Base-by-base conservation (phyloP, 2,329 filamentous ascomycete genomes). In the Neoascochyta sp. region DNA sequence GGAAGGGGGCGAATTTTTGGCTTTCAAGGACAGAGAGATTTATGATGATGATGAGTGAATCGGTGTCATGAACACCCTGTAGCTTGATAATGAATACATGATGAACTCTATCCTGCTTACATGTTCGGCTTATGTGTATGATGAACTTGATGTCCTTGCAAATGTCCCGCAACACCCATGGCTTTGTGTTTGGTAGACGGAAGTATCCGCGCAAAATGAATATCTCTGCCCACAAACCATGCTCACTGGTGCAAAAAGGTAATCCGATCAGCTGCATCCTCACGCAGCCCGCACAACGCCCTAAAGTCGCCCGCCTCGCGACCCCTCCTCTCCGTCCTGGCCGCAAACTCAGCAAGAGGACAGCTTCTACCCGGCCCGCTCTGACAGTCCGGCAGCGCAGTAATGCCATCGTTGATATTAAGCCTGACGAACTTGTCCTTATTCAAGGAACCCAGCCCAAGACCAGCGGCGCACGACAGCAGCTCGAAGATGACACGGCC, bases 1-100 rank as follows among this genome's bases (percentile, higher is more conserved):
- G 2, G 70, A 73, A 4, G 66, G 60, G 1, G 66, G 66, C 11
- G 63, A 74, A 24, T 95, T 92, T 50, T 80, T 95, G 75, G 69
- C 74, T 12, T 95, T 95, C 57, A 75, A 81, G 27, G 84, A 92
- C 37, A 74, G 86, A 14, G 81, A 88, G 54, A 75, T 75, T 17
- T 78, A 84, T 32, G 72, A 76, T 32, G 60, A 68, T 27, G 74
- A 74, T 41, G 67, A 76, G 13, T 55, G 25, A 39, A 18, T 11
- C 7, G 24, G 21, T 10, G 12, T 22, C 9, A 11, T 22, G 9
- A n/a, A n/a, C n/a, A n/a, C n/a, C n/a, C n/a, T n/a, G n/a, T n/a
- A n/a, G n/a, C n/a, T n/a, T n/a, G n/a, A n/a, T n/a, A n/a, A n/a
- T n/a, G n/a, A n/a, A n/a, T n/a, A n/a, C n/a, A n/a, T n/a, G n/a